A percentile compares a stretch with the other conserved stretches of the same genome.
Evolutionary conservation across 2,329 filamentous ascomycete species (phyloP).

Genomic region (Neopestalotiopsis clavispora): DNA sequence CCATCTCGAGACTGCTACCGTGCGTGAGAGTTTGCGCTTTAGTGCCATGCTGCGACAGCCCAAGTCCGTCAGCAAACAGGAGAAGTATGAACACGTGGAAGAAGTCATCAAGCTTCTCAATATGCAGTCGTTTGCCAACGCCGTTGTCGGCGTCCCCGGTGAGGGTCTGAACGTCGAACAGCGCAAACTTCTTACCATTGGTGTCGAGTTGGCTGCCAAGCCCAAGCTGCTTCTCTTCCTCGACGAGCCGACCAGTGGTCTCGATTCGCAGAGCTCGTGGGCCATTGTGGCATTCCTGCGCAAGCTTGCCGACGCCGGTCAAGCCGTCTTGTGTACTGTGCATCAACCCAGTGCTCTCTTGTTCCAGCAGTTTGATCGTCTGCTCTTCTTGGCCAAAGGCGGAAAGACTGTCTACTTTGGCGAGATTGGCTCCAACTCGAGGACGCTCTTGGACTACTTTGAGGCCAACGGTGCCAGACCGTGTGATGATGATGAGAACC

Average conservation of each 20-base stretch:
- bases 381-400: slow-evolving; percentile 57
- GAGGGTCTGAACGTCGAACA: slow-evolving; percentile 57
- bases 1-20: slow-evolving; percentile 67
- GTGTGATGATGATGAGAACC: slow-evolving; percentile 60
- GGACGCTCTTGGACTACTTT: slow-evolving; percentile 59
- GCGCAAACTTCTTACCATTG: slow-evolving; percentile 68
- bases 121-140: slow-evolving; percentile 70
- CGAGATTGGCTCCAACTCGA: slow-evolving; percentile 55
- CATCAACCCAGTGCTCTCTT: slow-evolving; percentile 48
- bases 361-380: slow-evolving; percentile 52
- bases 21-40: slow-evolving; percentile 69
- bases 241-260: slow-evolving; percentile 76
- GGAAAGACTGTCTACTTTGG: slow-evolving; percentile 64
- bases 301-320: slow-evolving; percentile 56
- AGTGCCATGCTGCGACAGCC: slow-evolving; percentile 69
- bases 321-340: slow-evolving; percentile 48
- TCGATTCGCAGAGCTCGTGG: slow-evolving; percentile 76
- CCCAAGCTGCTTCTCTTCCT: slow-evolving; percentile 74
- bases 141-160: slow-evolving; percentile 71
- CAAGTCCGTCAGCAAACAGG: slow-evolving; percentile 56
- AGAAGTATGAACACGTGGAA: slow-evolving; percentile 70
- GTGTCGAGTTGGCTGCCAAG: slow-evolving; percentile 75
- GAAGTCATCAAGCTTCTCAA: slow-evolving; percentile 72
- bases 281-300: slow-evolving; percentile 71
- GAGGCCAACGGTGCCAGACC: slow-evolving; percentile 59